Evolutionary conservation across 129 eudicot species (phyloP).

Genomic region (Escallonia rubra): DNA sequence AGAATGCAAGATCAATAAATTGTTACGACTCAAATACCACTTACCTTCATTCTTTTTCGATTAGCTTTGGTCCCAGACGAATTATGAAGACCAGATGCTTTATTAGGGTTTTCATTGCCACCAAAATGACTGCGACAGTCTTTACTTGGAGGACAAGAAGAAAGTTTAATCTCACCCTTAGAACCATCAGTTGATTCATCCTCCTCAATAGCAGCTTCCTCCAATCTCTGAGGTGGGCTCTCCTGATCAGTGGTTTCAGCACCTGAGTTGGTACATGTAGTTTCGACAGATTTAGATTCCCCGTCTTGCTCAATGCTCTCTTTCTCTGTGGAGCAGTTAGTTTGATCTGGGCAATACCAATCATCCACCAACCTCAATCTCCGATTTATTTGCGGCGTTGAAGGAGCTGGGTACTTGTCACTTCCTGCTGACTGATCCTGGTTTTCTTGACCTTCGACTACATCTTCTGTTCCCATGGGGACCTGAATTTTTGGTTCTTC

Average conservation of each 20-base stretch:
- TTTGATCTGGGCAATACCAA: slow-evolving; percentile 54
- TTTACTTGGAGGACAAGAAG: slow-evolving; percentile 18
- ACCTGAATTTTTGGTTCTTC: slow-evolving; percentile 18
- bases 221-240: slow-evolving; percentile 23
- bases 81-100: slow-evolving; percentile 25
- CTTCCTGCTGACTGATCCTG: slow-evolving; percentile 19
- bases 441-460: background rate
- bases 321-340: slow-evolving; percentile 30
- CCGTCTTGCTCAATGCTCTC: slow-evolving; percentile 45
- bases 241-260: slow-evolving; percentile 18
- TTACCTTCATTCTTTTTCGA: slow-evolving; percentile 65
- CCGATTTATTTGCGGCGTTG: slow-evolving; percentile 72
- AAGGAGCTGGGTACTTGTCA: slow-evolving; percentile 78
- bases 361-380: slow-evolving; percentile 49
- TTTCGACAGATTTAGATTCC: slow-evolving; percentile 79
- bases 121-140: slow-evolving; percentile 15
- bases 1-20: no score
- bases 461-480: slow-evolving; percentile 6
- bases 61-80: slow-evolving; percentile 37
- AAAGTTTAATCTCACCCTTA: slow-evolving; percentile 4
- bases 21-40: background rate
- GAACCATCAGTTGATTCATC: slow-evolving; percentile 11
- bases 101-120: slow-evolving; percentile 21
- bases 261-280: slow-evolving; percentile 31
- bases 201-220: slow-evolving; percentile 27